Conservation (phyloP, 768 basidiomycete species). For the Gloeophyllum trabeum region DNA sequence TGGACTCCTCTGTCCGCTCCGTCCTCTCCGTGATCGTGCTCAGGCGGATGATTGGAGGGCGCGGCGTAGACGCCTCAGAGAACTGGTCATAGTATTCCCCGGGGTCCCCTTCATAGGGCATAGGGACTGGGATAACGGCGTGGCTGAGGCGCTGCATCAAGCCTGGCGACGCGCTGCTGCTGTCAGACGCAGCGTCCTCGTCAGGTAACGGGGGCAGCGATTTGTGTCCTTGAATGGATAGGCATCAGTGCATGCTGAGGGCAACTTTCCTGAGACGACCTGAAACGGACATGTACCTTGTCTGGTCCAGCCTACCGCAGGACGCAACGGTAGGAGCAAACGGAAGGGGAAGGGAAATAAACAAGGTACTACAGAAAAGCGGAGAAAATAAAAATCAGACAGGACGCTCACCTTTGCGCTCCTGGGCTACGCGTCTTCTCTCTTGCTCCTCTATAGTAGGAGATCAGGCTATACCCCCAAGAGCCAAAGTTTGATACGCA, state of each 20-base stretch:
- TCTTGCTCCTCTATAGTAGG: constrained; percentile 51
- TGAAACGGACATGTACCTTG: constrained; percentile 15
- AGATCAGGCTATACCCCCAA: not conserved
- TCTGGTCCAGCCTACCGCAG: constrained; percentile 4
- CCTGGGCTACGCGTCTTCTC: constrained; percentile 46
- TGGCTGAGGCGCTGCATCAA: not conserved
- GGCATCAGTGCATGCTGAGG: too few relatives aligned
- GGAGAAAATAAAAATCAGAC: constrained; percentile 22
- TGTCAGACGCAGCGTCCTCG: too few relatives aligned
- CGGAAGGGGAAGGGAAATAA: constrained; percentile 11
- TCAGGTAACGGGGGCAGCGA: too few relatives aligned
- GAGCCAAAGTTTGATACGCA: constrained; percentile 35
- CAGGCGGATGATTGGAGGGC: constrained; percentile 21
- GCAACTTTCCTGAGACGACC: too few relatives aligned
- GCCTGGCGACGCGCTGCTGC: constrained; percentile 1
- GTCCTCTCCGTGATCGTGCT: constrained; percentile 62
- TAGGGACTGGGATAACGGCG: too few relatives aligned
- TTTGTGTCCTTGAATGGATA: too few relatives aligned
- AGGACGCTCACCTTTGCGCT: constrained; percentile 74
- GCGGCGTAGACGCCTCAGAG: not conserved
- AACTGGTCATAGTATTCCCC: not conserved
- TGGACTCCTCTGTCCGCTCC: constrained; percentile 36
- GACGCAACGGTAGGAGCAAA: not conserved
- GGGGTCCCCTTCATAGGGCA: not conserved
- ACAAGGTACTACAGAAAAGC: constrained; percentile 15